A percentile compares a stretch with the other conserved stretches of the same genome.
phyloP scores from a whole-genome alignment of 306 rosid genomes.

The Ziziphus jujuba region DNA sequence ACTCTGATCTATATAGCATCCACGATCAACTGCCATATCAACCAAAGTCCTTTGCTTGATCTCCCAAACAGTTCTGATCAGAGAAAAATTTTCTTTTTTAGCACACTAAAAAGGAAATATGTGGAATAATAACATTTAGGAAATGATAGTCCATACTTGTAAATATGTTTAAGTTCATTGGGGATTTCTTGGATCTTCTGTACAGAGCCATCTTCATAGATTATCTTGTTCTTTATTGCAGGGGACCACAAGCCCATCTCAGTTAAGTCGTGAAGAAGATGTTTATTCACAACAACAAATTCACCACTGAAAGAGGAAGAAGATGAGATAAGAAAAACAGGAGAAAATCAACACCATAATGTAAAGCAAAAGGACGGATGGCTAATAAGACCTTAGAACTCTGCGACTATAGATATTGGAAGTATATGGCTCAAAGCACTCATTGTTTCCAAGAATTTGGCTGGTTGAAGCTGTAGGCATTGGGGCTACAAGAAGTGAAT shows the following conservation, averaged over 20 bases:
- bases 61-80: conserved; percentile 89
- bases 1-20: conserved; percentile 88
- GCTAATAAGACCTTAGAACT: conserved; percentile 61
- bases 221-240: conserved; percentile 65
- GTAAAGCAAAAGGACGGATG: conserved; percentile 1
- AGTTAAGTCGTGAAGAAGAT: conserved; percentile 77
- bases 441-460: conserved; percentile 91
- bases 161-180: conserved; percentile 60
- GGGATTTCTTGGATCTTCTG: conserved; percentile 68
- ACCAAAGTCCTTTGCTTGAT: conserved; percentile 88
- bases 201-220: conserved; percentile 72
- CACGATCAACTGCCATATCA: conserved; percentile 90
- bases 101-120: conserved; percentile 10
- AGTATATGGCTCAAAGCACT: conserved; percentile 94
- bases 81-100: conserved; percentile 20
- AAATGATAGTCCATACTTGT: conserved; percentile 52
- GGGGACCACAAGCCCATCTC: conserved; percentile 93
- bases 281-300: conserved; percentile 93
- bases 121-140: background rate
- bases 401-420: conserved; percentile 86
- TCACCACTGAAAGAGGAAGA: conserved; percentile 58
- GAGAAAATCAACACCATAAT: background rate
- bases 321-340: conserved; percentile 22
- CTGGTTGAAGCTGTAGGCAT: conserved; percentile 95
- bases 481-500: conserved; percentile 88